Evolutionary conservation across 805 yeast genomes (phyloP), one percentile per base, ranked within the genome.

Genomic region (Candida odintsovae): DNA sequence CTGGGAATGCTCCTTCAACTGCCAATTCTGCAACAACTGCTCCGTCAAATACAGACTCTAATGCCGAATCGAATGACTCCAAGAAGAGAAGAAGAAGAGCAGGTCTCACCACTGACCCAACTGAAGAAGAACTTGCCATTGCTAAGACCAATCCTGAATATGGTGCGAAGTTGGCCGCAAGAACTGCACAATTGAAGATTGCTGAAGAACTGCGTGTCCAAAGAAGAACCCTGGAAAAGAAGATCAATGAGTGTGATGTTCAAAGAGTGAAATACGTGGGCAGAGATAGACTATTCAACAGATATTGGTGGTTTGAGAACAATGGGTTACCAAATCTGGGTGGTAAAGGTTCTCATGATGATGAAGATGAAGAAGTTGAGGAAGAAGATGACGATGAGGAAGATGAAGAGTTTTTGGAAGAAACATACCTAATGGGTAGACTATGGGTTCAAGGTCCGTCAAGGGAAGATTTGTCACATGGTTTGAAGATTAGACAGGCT

Each of bases 301-400:
- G 90, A 53, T 94, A 92, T 63, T 94, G 96, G 95, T 94, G 96
- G 96, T 81, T 90, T 60, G 98, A 92, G 58, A 73, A 75, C 51
- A 84, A 85, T 58, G 99, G 98, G 0, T 70, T 89, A 41, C 88
- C 90, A 4, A 71, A 72, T 8, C 57, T 73, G 35, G 71, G 69
- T 43, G 69, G 69, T 12, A 52, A 53, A 15, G 28, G 37, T 18
- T 56, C 42, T 11, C 57, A 54, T 35, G 59, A 55, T 6, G 66
- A 56, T 1, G 68, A 56, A 2, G 64, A 63, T 0, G 54, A 52
- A 7, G 69, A 59, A 19, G 75, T 61, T 0, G 77, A 64, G 4
- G 78, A 69, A 1, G 73, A 71, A 12, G 69, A 67, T 3, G 75
- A 70, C 2, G 70, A 70, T 1, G 72, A 67, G 0, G 73, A 68